Base-by-base conservation (phyloP, 805 yeast genomes). In the Isabelozyma heimii region DNA sequence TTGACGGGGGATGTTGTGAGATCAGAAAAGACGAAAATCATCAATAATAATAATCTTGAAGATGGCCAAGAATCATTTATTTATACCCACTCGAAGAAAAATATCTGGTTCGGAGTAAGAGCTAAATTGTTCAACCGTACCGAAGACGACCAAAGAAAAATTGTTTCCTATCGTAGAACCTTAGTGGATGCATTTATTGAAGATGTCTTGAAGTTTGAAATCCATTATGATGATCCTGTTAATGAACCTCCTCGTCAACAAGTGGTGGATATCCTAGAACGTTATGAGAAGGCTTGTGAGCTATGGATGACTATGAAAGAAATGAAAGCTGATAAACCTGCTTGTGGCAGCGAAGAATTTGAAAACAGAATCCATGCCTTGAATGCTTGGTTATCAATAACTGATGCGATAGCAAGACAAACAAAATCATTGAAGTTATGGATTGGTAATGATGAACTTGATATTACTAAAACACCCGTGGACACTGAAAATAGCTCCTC, bases 1-100 rank as follows among this genome's bases (percentile, higher is more conserved):
- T 78, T 94, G 35, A 92, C 95, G 2, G 98, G 99, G 56, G 98
- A 94, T 66, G 96, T 94, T 47, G 91, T 94, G 16, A 81, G 86
- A 35, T 85, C 92, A 10, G 99, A 94, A 61, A 94, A 92, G 67
- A 85, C 89, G 4, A 85, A 85, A 65, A 76, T 88, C 47, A 83
- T 81, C 13, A 80, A 77, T 46, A 83, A 79, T 37, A 63, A 66
- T 24, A 67, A 60, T 52, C 57, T 66, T 0, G 68, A 66, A 39
- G 69, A 64, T 39, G 61, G 63, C 28, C 75, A 70, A 52, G 85
- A 82, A 54, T 65, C 76, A 47, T 71, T 80, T 53, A 57, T 81
- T 48, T 77, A 81, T 50, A 73, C 84, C 5, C 73, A 81, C 5
- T 79, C 80, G 61, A 83, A 82, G 53, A 88, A 86, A 57, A 89